Conservation (phyloP, 1,139 yeast genomes). For the Debaryomyces singareniensis region DNA sequence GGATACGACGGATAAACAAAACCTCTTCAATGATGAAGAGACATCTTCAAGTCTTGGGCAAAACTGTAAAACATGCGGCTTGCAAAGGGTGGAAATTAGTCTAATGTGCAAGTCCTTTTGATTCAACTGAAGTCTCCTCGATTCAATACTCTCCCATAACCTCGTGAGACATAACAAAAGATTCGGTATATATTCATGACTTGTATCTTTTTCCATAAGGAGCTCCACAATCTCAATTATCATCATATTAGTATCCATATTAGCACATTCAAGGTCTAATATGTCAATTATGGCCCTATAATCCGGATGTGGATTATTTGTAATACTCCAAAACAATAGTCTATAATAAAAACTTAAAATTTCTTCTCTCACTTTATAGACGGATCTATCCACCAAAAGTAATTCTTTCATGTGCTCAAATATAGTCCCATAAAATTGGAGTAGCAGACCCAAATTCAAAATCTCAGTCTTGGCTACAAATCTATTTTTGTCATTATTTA, state of each 20-base stretch:
- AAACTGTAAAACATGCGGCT: conserved; percentile 13
- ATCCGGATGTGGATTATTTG: conserved; percentile 2
- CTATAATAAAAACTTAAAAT: conserved; percentile 29
- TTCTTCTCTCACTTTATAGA: conserved; percentile 40
- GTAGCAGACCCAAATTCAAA: conserved; percentile 6
- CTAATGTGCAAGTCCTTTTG: conserved; percentile 58
- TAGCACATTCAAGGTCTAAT: conserved; percentile 17
- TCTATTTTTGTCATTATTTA: conserved; percentile 1
- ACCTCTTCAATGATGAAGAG: conserved; percentile 19
- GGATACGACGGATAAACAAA: conserved; percentile 36
- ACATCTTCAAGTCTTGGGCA: conserved; percentile 16
- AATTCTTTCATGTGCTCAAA: conserved; percentile 18
- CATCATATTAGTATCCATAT: conserved; percentile 19
- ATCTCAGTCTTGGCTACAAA: conserved; percentile 4
- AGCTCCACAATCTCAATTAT: conserved; percentile 14
- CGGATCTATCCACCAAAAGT: conserved; percentile 21
- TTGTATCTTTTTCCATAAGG: conserved; percentile 5
- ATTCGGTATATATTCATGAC: conserved; percentile 4
- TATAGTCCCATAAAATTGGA: conserved; percentile 14
- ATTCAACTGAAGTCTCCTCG: conserved; percentile 57
- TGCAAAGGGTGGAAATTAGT: conserved; percentile 43
- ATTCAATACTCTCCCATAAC: conserved; percentile 56
- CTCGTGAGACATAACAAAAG: conserved; percentile 27
- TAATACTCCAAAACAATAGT: conserved; percentile 6
- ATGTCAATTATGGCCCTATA: conserved; percentile 8